Base-by-base conservation (phyloP, 108 stramenopile genomes). In the Stephanodiscus triporus region DNA sequence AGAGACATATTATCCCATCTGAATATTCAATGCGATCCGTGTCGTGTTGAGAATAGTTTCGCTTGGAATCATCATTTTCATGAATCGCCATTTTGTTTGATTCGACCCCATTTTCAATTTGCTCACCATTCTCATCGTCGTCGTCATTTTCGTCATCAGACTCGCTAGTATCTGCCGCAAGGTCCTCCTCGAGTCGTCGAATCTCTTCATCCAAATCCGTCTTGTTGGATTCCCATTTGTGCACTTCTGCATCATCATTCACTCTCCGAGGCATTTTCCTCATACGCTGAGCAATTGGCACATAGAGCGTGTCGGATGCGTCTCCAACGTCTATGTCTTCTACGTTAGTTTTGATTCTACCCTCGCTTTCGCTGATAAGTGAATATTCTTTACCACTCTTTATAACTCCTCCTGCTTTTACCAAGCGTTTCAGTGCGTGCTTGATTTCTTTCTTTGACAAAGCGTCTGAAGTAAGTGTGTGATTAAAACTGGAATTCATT, bases 171-270 rank as follows among this genome's bases (percentile, higher is more conserved):
- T 68, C 75, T 58, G 68, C 60, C 53, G 87, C 85, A 27, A 94
- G 80, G 63, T 94, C 92, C 26, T 78, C 85, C 84, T 94, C 92
- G 7, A 94, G 65, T 47, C 90, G 51, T 40, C 79, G 54, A 47
- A 94, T 93, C 77, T 93, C 90, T 57, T 93, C 90, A 61, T 93
- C 92, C 53, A 91, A 77, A 74, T 93, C 90, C 17, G 67, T 43
- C 38, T 45, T 56, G 3, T 51, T 65, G 24, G 58, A 43, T 72
- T 72, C 51, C 13, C 11, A 26, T 36, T 47, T 8, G 20, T 19
- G 26, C 63, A 10, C 40, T 55, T 62, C 45, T 9, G 19, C 49
- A 63, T 47, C 49, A 63, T 47, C 26, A 34, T 63, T 76, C 17
- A 32, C 34, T 22, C 27, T 10, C 62, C 9, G 27, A 23, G 60